Percentiles rank a stretch among this genome's conserved stretches.
Conservation (phyloP, 495 filamentous ascomycete genomes). For the Podospora pseudoanserina region DNA sequence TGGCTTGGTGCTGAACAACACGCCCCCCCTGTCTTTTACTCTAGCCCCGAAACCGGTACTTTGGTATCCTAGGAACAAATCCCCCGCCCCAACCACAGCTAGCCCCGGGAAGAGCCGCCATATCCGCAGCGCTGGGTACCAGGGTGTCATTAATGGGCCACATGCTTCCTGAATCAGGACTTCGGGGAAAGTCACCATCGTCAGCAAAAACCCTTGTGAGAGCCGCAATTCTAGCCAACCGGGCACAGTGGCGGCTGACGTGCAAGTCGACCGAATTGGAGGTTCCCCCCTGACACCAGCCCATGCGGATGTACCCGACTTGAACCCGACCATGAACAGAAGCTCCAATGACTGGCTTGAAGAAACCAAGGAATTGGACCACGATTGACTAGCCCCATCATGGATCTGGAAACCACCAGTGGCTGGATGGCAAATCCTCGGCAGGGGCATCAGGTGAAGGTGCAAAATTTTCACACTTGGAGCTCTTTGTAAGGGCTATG, state of each 20-base stretch:
- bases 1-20: neutral
- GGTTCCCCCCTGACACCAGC: neutral
- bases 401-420: neutral
- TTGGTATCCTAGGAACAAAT: neutral
- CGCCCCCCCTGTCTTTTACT: neutral
- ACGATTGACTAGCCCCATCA: neutral
- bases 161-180: neutral
- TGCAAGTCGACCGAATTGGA: neutral
- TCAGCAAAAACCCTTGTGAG: neutral
- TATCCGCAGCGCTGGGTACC: neutral
- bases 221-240: neutral
- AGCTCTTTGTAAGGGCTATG: neutral
- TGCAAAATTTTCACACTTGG: neutral
- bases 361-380: neutral
- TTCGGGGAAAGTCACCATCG: neutral
- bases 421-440: neutral
- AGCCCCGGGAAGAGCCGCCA: constrained; percentile 6
- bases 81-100: neutral
- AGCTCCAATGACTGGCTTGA: neutral
- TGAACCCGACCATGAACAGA: neutral
- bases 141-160: neutral
- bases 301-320: constrained; percentile 5
- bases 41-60: neutral
- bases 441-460: constrained; percentile 8
- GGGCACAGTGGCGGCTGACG: neutral